A percentile compares a stretch with the other conserved stretches of the same genome.
Evolutionary conservation across 768 basidiomycete species (phyloP).

Genomic region (Russula foetens): DNA sequence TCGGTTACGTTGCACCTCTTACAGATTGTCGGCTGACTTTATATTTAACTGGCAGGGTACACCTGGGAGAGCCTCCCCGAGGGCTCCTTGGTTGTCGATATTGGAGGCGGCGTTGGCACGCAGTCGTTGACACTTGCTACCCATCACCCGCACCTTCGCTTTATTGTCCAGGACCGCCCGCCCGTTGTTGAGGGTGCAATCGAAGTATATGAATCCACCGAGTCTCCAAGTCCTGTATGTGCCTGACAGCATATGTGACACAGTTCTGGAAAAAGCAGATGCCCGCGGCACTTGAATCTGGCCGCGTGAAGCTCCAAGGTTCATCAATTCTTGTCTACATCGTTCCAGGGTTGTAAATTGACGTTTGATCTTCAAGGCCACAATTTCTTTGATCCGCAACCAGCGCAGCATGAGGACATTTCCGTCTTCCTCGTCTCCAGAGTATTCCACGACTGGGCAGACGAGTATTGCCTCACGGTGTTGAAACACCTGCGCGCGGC

Average conservation of each 20-base stretch:
- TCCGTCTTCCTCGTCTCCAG: not conserved
- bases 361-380: not conserved
- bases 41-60: not conserved
- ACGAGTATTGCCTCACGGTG: no score
- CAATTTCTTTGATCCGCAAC: constrained; percentile 1
- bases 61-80: not conserved
- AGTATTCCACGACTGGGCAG: constrained; percentile 24
- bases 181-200: not conserved
- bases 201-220: not conserved
- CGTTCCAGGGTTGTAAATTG: not conserved
- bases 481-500: constrained; percentile 1
- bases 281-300: not conserved
- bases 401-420: not conserved
- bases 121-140: not conserved
- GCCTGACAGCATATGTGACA: not conserved
- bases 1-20: not conserved
- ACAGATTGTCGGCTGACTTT: not conserved
- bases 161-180: constrained; percentile 9
- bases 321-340: no score
- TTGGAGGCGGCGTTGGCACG: constrained; percentile 5
- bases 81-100: constrained; percentile 6
- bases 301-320: not conserved
- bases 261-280: constrained; percentile 5
- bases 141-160: constrained; percentile 1
- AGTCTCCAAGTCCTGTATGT: not conserved